Evolutionary conservation across 345 rosid genomes (phyloP).

Genomic region (Lumnitzera littorea): DNA sequence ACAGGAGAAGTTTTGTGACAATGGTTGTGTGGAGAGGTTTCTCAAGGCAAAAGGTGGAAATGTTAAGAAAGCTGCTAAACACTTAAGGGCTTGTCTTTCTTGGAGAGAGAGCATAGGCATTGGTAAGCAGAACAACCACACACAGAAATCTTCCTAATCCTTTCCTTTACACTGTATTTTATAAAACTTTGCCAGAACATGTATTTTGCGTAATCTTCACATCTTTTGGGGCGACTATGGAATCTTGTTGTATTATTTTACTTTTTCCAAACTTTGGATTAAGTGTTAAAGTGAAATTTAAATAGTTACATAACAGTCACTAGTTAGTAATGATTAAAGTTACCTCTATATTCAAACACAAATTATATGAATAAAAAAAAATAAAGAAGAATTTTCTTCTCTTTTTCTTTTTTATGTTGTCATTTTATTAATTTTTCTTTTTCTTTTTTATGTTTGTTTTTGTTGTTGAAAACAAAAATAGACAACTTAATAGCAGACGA

Average conservation of each 20-base stretch:
- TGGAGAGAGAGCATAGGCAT: constrained; percentile 76
- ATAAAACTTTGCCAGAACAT: not conserved
- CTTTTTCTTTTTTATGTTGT: not conserved
- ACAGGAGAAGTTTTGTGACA: constrained; percentile 94
- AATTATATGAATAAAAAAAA: constrained; percentile 1
- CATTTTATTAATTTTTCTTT: not conserved
- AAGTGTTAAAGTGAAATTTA: constrained; percentile 25
- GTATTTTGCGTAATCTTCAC: constrained; percentile 9
- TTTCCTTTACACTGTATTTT: not conserved
- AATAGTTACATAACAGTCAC: too few relatives aligned
- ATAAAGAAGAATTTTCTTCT: too few relatives aligned
- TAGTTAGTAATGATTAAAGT: constrained; percentile 20
- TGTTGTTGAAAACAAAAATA: constrained; percentile 13
- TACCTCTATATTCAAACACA: constrained; percentile 14
- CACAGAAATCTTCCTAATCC: not conserved
- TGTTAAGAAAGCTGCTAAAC: constrained; percentile 81
- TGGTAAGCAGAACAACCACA: constrained; percentile 26
- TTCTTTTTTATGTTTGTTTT: not conserved
- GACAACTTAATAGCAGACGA: constrained; percentile 84
- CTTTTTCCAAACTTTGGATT: constrained; percentile 17
- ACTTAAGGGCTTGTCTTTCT: constrained; percentile 69
- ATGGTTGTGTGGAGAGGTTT: constrained; percentile 71
- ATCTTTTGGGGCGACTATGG: constrained; percentile 15
- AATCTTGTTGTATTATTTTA: constrained; percentile 24
- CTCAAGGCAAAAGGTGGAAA: constrained; percentile 65